A percentile compares a stretch with the other conserved stretches of the same genome.
Evolutionary conservation across 2,329 filamentous ascomycete genomes (phyloP).

Genomic region (Aciculosporium take): DNA sequence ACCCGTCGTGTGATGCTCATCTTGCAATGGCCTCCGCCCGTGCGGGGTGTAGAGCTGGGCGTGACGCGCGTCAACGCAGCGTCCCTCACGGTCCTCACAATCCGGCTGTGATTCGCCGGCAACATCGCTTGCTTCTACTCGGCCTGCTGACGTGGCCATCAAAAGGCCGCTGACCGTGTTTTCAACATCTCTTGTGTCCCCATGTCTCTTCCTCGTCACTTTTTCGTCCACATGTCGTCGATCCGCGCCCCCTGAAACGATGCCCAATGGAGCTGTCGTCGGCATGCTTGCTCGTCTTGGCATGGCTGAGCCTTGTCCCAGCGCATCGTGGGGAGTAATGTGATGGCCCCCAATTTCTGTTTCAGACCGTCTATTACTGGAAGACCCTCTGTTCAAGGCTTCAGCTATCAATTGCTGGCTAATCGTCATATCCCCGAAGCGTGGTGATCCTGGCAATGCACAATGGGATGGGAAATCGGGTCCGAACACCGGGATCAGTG

Average conservation of each 20-base stretch:
- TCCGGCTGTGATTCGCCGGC: not conserved
- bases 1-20: not conserved
- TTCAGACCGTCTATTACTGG: not conserved
- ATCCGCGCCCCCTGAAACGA: not conserved
- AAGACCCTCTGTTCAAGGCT: slow-evolving; percentile 37
- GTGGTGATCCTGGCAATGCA: slow-evolving; percentile 44
- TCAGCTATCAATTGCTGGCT: slow-evolving; percentile 37
- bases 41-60: not conserved
- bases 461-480: slow-evolving; percentile 64
- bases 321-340: too few species aligned
- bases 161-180: not conserved
- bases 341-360: not conserved
- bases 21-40: too few species aligned
- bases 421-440: slow-evolving; percentile 55
- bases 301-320: not conserved
- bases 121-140: not conserved
- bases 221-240: not conserved
- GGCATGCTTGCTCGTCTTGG: not conserved
- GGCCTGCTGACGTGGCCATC: not conserved
- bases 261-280: not conserved
- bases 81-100: not conserved
- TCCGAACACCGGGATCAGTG: slow-evolving; percentile 83
- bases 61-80: not conserved
- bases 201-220: not conserved
- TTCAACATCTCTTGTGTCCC: not conserved